phyloP scores from a whole-genome alignment of 2,329 filamentous ascomycete species.

The Gnomoniopsis sp. region DNA sequence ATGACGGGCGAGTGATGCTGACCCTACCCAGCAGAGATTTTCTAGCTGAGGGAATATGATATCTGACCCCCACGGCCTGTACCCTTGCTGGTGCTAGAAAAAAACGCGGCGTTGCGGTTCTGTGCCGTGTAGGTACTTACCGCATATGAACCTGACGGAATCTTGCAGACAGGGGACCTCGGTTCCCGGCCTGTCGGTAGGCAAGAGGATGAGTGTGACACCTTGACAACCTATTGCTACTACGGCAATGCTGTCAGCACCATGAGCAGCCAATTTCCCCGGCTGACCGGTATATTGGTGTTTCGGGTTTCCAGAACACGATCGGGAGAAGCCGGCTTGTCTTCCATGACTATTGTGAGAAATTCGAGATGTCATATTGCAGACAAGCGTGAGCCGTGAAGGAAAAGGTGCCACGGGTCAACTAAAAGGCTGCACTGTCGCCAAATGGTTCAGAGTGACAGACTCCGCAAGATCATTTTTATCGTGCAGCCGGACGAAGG shows the following conservation, averaged over 20 bases:
- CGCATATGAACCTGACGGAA: neutral
- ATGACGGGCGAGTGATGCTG: neutral
- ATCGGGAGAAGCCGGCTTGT: neutral
- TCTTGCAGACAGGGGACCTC: conserved; percentile 3
- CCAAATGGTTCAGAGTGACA: no score
- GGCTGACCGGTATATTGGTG: neutral
- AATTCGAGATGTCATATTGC: neutral
- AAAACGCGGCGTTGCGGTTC: conserved; percentile 11
- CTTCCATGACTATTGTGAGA: neutral
- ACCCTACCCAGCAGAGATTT: neutral
- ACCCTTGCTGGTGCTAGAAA: conserved; percentile 16
- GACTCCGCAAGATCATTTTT: no score
- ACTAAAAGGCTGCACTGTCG: no score
- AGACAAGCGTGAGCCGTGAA: neutral
- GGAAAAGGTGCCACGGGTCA: no score
- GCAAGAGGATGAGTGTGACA: neutral
- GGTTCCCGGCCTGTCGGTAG: neutral
- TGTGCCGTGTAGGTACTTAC: neutral
- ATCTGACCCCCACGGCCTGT: conserved; percentile 15
- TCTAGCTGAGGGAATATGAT: neutral
- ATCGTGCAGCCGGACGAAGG: neutral
- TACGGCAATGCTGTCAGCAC: neutral
- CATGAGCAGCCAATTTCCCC: neutral
- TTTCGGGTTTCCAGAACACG: neutral
- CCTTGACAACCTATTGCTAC: neutral